phyloP scores from a whole-genome alignment of 177 flowering plant genomes.

The Tripterygium wilfordii region DNA sequence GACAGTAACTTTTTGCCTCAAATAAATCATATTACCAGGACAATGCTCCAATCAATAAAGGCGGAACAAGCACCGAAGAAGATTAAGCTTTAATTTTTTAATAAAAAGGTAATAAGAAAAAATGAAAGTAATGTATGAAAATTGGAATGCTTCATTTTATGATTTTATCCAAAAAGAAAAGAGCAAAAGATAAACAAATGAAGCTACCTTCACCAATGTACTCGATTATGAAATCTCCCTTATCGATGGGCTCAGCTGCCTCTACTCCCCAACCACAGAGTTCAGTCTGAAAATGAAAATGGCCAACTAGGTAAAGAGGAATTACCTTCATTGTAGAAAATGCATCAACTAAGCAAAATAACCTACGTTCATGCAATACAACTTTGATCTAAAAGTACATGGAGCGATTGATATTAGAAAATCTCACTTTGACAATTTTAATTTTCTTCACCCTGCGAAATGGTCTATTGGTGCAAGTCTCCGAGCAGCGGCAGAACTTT shows the following conservation, averaged over 20 bases:
- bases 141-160: neutral
- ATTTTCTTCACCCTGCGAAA: conserved; percentile 85
- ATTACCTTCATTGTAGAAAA: too few relatives aligned
- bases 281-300: conserved; percentile 51
- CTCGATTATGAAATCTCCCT: conserved; percentile 83
- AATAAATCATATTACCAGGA: too few relatives aligned
- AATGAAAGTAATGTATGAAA: neutral
- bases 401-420: too few relatives aligned
- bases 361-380: neutral
- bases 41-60: too few relatives aligned
- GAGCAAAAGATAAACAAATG: neutral
- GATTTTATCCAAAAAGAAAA: neutral
- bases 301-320: too few relatives aligned
- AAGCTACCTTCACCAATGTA: conserved; percentile 91
- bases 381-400: neutral
- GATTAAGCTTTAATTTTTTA: neutral
- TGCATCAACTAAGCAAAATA: neutral
- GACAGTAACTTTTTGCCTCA: neutral
- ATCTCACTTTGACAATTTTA: conserved; percentile 65
- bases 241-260: conserved; percentile 71
- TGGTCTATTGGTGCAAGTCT: conserved; percentile 76
- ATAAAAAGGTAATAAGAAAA: neutral
- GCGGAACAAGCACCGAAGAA: too few relatives aligned
- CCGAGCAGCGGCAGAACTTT: conserved; percentile 74
- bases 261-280: conserved; percentile 97